Base-by-base conservation (phyloP, 805 yeast genomes). In the Kockiozyma suomiensis region DNA sequence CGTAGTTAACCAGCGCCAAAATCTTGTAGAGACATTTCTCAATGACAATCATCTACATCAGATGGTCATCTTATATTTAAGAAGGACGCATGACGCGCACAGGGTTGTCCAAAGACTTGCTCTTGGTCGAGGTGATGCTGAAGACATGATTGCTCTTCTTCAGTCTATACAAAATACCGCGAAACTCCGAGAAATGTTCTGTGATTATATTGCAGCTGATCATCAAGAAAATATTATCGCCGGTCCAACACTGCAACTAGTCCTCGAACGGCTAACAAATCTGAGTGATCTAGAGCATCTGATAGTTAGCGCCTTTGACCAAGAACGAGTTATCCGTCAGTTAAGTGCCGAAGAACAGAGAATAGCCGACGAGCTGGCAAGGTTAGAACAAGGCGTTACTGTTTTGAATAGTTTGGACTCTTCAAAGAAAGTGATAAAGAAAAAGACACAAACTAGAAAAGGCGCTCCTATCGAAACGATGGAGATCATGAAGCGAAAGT, bases 21-120 rank as follows among this genome's bases (percentile, higher is more conserved):
- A 74, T 17, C 66, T 80, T 12, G 86, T 88, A 0, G 70, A 72
- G 5, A 69, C 75, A 2, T 81, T 87, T 46, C 38, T 68, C 19
- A 62, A 65, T 2, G 71, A 75, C 19, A 70, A 86, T 45, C 76
- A 76, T 15, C 73, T 77, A 2, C 75, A 85, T 1, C 79, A 82
- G 1, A 90, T 87, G 70, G 74, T 89, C 25, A 78, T 80, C 12
- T 75, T 90, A 55, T 79, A 85, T 33, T 70, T 90, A 0, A 86
- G 87, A 64, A 76, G 85, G 45, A 76, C 79, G 45, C 82, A 84
- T 30, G 83, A 75, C 62, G 71, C 73, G 1, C 70, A 70, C 28
- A 69, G 76, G 19, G 62, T 72, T 8, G 56, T 77, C 1, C 79
- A 76, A 55, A 68, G 69, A 49, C 67, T 76, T n/a, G 61, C 71